Evolutionary conservation across 208 protist species (phyloP).

Genomic region (Crithidia fasciculata): DNA sequence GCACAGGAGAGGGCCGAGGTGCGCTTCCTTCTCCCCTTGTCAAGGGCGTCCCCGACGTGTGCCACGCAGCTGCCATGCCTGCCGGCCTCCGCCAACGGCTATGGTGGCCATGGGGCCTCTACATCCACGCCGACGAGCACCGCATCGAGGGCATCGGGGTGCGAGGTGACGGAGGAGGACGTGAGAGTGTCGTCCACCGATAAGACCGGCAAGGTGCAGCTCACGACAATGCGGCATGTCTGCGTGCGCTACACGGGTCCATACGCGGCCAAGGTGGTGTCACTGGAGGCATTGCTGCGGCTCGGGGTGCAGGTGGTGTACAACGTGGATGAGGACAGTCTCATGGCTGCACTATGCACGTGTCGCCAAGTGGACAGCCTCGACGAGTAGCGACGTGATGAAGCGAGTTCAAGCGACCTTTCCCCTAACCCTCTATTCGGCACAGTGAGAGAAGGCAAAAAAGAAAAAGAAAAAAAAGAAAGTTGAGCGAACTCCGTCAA

Average conservation of each 20-base stretch:
- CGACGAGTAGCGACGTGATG: not conserved
- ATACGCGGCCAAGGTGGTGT: constrained; percentile 11
- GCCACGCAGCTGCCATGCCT: too few relatives aligned
- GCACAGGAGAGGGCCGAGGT: constrained; percentile 4
- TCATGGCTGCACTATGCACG: not conserved
- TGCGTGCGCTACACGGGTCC: not conserved
- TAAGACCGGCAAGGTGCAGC: not conserved
- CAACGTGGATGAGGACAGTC: not conserved
- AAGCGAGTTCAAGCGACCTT: too few relatives aligned
- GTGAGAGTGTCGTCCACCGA: not conserved
- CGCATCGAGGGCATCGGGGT: not conserved
- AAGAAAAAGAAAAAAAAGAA: too few relatives aligned
- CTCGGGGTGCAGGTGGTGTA: constrained; percentile 13
- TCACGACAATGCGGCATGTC: not conserved
- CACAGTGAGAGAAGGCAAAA: too few relatives aligned
- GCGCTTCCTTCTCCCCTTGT: not conserved
- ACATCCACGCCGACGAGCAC: not conserved
- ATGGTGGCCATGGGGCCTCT: too few relatives aligned
- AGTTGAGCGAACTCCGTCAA: too few relatives aligned
- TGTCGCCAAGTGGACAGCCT: not conserved
- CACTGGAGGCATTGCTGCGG: constrained; percentile 5
- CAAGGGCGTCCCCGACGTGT: not conserved
- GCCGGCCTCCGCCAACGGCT: too few relatives aligned
- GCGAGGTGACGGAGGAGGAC: not conserved
- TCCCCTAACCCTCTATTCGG: too few relatives aligned